phyloP scores from a whole-genome alignment of 768 basidiomycete genomes.

The Pholiota microspora region DNA sequence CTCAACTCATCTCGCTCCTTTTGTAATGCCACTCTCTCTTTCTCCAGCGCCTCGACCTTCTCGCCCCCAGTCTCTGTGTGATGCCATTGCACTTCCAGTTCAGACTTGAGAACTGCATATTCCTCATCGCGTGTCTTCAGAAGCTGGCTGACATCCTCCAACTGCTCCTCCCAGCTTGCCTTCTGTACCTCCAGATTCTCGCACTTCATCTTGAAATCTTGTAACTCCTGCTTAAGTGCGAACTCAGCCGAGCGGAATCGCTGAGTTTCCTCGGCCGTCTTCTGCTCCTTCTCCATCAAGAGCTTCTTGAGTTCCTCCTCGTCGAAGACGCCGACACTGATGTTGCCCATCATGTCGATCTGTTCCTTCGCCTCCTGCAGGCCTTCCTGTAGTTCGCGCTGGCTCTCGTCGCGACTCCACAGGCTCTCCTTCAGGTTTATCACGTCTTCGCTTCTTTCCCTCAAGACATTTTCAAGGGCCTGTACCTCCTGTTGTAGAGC shows the following conservation, averaged over 20 bases:
- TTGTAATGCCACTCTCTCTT: conserved; percentile 32
- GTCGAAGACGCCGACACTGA: conserved; percentile 39
- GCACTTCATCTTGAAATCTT: conserved; percentile 39
- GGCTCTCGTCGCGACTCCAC: conserved; percentile 49
- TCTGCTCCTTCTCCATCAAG: conserved; percentile 38
- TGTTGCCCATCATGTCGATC: conserved; percentile 55
- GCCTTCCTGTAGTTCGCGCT: conserved; percentile 51
- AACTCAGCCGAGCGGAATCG: conserved; percentile 38
- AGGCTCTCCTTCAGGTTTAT: conserved; percentile 42
- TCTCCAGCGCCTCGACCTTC: conserved; percentile 31
- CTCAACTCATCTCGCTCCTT: conserved; percentile 39
- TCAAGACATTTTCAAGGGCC: conserved; percentile 46
- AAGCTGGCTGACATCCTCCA: conserved; percentile 38
- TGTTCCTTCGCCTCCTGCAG: conserved; percentile 57
- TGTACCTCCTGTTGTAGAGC: conserved; percentile 42
- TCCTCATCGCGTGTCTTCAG: conserved; percentile 44
- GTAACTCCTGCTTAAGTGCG: conserved; percentile 51
- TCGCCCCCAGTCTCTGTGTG: conserved; percentile 58
- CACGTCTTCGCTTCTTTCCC: conserved; percentile 43
- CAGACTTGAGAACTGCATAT: conserved; percentile 48
- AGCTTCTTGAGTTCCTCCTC: conserved; percentile 42
- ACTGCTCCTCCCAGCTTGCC: conserved; percentile 38
- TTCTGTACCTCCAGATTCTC: conserved; percentile 45
- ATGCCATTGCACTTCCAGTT: conserved; percentile 73
- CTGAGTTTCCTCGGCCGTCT: conserved; percentile 38